Evolutionary conservation across 1,139 yeast species (phyloP).

Genomic region (Taphrina sp.): DNA sequence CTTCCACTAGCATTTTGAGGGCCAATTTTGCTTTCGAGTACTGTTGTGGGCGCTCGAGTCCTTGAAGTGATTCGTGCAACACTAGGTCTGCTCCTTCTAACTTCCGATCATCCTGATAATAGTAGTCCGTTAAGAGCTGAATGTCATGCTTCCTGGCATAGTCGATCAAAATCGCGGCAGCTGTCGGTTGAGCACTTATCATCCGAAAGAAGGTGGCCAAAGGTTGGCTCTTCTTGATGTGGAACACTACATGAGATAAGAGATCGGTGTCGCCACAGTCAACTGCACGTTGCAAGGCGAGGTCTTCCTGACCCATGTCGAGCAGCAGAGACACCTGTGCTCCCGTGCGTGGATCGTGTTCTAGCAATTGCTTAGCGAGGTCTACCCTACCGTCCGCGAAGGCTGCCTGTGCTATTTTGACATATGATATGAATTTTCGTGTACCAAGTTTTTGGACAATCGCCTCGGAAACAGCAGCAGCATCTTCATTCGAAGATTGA

Average conservation of each 20-base stretch:
- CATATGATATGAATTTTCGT: slow-evolving; percentile 54
- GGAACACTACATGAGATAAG: slow-evolving; percentile 54
- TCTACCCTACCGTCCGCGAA: slow-evolving; percentile 76
- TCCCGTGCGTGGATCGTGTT: slow-evolving; percentile 65
- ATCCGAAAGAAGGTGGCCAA: slow-evolving; percentile 58
- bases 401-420: slow-evolving; percentile 66
- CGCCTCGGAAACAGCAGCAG: slow-evolving; percentile 55
- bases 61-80: slow-evolving; percentile 42
- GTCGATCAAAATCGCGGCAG: slow-evolving; percentile 50
- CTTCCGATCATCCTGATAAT: slow-evolving; percentile 60
- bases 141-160: slow-evolving; percentile 45
- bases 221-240: slow-evolving; percentile 52
- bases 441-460: slow-evolving; percentile 52
- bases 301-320: slow-evolving; percentile 67
- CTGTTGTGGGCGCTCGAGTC: slow-evolving; percentile 34
- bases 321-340: slow-evolving; percentile 64
- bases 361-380: slow-evolving; percentile 57
- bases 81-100: slow-evolving; percentile 51
- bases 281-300: slow-evolving; percentile 68
- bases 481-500: slow-evolving; percentile 56
- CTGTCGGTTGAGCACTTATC: slow-evolving; percentile 50
- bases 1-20: slow-evolving; percentile 40
- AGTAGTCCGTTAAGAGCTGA: slow-evolving; percentile 52
- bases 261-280: slow-evolving; percentile 67
- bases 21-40: slow-evolving; percentile 41